Evolutionary conservation across 1,139 yeast genomes (phyloP), one percentile per base, ranked within the genome.

Genomic region (Sugiyamaella neomexicana): DNA sequence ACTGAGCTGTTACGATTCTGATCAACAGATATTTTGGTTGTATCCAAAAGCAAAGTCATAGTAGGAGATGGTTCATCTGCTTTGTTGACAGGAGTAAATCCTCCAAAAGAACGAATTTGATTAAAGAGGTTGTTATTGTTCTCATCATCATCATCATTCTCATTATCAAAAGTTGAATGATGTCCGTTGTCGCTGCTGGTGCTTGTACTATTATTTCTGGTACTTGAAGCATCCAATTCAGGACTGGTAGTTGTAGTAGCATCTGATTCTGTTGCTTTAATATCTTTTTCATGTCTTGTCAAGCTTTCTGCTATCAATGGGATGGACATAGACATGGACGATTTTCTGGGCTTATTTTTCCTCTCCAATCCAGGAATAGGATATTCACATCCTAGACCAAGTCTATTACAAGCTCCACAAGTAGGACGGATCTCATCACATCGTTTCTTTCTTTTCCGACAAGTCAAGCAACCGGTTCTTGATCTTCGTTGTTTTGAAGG

Each of bases 401-500:
- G 68, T 55, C 90, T 69, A 5, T 64, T 56, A 67, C 90, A 85
- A 55, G 85, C 88, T 0, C 73, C 66, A 64, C 93, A 86, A 2
- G 66, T 64, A 1, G 93, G 93, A 55, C 75, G 75, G 0, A 67
- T 67, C 65, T 86, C 93, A 63, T 85, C 82, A 63, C 93, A 86
- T 60, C 88, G 80, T 68, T 86, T 86, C 74, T 49, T 49, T 41
- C 93, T 71, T 46, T 79, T 76, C 56, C 89, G 81, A 63, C 93
- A 86, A 0, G 90, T 84, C 45, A 84, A 69, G 66, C 93, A 86
- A 0, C 93, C 93, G 60, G 75, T 75, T 51, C 75, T 65, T n/a
- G 74, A 68, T 31, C 74, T 47, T 8, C 55, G 46, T 15, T 53
- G 45, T 13, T 53, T 53, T 12, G 49, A 37, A 4, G 45, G 46